Percentiles rank a stretch among this genome's conserved stretches.
Evolutionary conservation across 257 asterid genomes (phyloP).

Genomic region (Voacanga thouarsii): DNA sequence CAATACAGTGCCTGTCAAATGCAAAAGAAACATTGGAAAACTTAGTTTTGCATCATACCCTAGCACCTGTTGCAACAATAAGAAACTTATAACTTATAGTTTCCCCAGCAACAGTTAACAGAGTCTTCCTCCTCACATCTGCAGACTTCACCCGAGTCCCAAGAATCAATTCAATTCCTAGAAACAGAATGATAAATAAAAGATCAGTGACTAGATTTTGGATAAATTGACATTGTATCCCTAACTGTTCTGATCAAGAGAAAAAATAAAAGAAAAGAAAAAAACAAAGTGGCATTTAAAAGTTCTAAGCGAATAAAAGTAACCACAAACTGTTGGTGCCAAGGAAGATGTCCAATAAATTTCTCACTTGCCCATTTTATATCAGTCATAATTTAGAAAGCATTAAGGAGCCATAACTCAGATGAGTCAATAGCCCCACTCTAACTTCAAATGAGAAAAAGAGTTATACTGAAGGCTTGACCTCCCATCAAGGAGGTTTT

Average conservation of each 20-base stretch:
- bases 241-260: neutral
- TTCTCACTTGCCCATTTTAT: neutral
- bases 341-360: neutral
- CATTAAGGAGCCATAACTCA: too few species aligned
- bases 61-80: constrained; percentile 92
- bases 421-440: too few species aligned
- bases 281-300: neutral
- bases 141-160: constrained; percentile 82
- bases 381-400: neutral
- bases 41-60: constrained; percentile 55
- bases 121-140: constrained; percentile 77
- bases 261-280: too few species aligned
- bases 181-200: constrained; percentile 8
- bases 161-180: constrained; percentile 84
- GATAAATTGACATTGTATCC: neutral
- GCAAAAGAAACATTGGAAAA: constrained; percentile 15
- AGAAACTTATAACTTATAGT: constrained; percentile 86
- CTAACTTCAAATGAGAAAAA: neutral
- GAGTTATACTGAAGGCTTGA: too few species aligned
- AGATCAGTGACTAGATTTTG: neutral
- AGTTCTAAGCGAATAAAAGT: neutral
- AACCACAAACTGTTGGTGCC: neutral
- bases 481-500: too few species aligned
- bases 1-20: constrained; percentile 10
- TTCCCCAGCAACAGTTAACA: constrained; percentile 76